Conservation (phyloP, 2,329 filamentous ascomycete species). For the Colletotrichum chrysophilum region DNA sequence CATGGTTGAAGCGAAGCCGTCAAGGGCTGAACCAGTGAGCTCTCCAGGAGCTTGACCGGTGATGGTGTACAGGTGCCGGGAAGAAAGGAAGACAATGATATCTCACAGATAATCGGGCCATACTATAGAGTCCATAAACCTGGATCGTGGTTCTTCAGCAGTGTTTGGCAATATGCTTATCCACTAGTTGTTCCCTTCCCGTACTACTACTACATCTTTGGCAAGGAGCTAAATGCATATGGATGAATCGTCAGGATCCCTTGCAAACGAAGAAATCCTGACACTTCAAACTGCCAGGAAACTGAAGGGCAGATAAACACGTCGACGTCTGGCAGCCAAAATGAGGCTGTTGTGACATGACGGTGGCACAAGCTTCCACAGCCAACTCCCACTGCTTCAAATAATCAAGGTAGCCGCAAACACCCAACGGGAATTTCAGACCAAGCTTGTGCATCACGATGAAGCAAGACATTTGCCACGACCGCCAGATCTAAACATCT, state of each 20-base stretch:
- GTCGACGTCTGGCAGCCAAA: background rate
- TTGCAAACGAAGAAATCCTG: background rate
- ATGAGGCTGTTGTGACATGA: background rate
- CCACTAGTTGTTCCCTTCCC: rapidly evolving
- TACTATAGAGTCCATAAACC: background rate
- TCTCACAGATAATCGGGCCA: background rate
- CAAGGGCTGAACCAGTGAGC: background rate
- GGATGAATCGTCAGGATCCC: rapidly evolving
- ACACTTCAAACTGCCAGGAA: background rate
- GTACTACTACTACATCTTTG: background rate
- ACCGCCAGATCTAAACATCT: background rate
- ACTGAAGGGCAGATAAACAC: background rate
- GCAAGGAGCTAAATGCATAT: rapidly evolving
- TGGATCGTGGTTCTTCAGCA: background rate
- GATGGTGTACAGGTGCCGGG: background rate
- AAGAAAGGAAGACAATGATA: background rate
- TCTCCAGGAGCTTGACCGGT: background rate
- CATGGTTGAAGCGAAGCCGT: background rate
- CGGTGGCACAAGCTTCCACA: background rate
- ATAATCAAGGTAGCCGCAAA: background rate
- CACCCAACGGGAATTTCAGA: background rate
- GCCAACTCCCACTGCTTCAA: rapidly evolving
- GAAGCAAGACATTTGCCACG: background rate
- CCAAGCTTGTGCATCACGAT: background rate
- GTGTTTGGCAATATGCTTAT: background rate